A percentile compares a stretch with the other conserved stretches of the same genome.
These are phyloP conservation scores for Boletus tylopilopsis DNA, from an alignment of 768 basidiomycete genomes.

Conservation along the genomic window DNA sequence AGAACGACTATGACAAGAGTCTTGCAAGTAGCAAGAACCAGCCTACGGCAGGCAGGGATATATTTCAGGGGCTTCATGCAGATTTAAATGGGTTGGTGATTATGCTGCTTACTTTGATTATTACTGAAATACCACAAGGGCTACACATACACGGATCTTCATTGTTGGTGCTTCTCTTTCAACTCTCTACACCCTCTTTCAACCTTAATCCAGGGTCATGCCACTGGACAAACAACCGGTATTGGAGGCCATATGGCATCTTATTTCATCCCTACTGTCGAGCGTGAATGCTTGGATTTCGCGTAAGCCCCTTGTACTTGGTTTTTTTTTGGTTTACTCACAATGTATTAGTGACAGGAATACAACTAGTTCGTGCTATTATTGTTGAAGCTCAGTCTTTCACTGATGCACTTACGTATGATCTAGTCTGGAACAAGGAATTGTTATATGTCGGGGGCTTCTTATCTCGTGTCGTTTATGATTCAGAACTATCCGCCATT, in stretches of 20 bases:
- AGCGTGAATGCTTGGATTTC: slow-evolving; percentile 2
- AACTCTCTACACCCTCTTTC: background rate
- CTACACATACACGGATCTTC: background rate
- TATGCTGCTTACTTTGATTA: background rate
- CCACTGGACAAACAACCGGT: slow-evolving; percentile 3
- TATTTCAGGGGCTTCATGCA: background rate
- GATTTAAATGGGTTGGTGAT: background rate
- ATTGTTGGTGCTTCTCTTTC: background rate
- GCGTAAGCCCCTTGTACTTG: background rate
- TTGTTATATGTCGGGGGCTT: slow-evolving; percentile 81
- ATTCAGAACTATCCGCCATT: slow-evolving; percentile 66
- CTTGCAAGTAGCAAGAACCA: background rate
- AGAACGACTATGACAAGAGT: background rate
- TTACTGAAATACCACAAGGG: background rate
- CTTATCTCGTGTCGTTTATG: slow-evolving; percentile 77
- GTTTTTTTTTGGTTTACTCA: background rate
- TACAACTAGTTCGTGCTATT: background rate
- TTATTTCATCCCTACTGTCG: background rate
- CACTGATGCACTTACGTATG: background rate
- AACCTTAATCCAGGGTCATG: background rate
- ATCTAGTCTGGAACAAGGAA: slow-evolving; percentile 90
- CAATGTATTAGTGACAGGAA: background rate
- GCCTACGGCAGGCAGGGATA: too few species aligned
- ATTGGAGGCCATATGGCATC: slow-evolving; percentile 2
- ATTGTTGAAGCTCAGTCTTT: background rate